phyloP scores from a whole-genome alignment of 495 filamentous ascomycete genomes.

The Choiromyces venosus region DNA sequence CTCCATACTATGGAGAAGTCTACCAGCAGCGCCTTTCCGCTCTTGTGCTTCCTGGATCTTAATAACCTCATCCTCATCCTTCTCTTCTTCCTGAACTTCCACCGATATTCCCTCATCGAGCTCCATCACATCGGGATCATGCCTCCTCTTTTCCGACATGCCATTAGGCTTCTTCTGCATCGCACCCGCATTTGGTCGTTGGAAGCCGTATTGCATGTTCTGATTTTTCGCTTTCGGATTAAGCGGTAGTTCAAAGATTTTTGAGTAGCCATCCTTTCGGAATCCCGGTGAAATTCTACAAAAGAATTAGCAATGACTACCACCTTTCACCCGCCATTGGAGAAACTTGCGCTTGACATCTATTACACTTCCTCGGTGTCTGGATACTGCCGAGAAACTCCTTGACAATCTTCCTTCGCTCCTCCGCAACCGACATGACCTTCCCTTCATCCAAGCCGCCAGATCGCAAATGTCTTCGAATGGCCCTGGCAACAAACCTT shows the following conservation, averaged over 20 bases:
- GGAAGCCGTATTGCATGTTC: slow-evolving; percentile 54
- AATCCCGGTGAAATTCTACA: slow-evolving; percentile 66
- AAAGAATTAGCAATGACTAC: slow-evolving; percentile 23
- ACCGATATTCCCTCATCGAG: slow-evolving; percentile 45
- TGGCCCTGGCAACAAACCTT: slow-evolving; percentile 62
- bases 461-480: slow-evolving; percentile 53
- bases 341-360: slow-evolving; percentile 60
- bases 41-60: slow-evolving; percentile 23
- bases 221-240: slow-evolving; percentile 61
- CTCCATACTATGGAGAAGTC: slow-evolving; percentile 45
- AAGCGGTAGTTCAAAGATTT: slow-evolving; percentile 85
- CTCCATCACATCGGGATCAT: slow-evolving; percentile 31
- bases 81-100: slow-evolving; percentile 49
- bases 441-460: slow-evolving; percentile 59
- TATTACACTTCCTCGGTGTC: slow-evolving; percentile 60
- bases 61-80: slow-evolving; percentile 47
- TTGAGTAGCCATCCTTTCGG: slow-evolving; percentile 78
- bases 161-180: slow-evolving; percentile 23
- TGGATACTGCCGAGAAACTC: slow-evolving; percentile 69
- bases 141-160: slow-evolving; percentile 1
- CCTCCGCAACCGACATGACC: slow-evolving; percentile 71
- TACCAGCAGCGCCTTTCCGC: slow-evolving; percentile 23
- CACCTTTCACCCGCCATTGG: slow-evolving; percentile 4
- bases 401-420: slow-evolving; percentile 67
- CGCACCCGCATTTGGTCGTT: slow-evolving; percentile 28